Conservation (phyloP, 2,329 filamentous ascomycete species). For the Pestalotiopsis fici region DNA sequence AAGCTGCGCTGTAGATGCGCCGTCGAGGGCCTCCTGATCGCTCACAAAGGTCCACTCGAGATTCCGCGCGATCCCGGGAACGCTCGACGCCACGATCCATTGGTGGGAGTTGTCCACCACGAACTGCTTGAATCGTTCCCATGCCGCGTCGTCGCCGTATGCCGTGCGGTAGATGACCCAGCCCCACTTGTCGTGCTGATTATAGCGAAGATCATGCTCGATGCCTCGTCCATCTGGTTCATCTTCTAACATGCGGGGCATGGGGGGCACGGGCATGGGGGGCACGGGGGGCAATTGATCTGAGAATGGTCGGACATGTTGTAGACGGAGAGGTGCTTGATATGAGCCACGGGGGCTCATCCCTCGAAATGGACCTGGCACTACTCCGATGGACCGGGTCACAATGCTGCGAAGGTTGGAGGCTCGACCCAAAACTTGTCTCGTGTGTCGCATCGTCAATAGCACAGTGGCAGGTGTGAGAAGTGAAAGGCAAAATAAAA, state of each 20-base stretch:
- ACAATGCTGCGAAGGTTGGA: neutral
- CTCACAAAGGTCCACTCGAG: neutral
- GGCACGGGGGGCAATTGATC: neutral
- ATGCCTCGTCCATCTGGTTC: neutral
- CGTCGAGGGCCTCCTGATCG: neutral
- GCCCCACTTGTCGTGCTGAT: slow-evolving; percentile 1
- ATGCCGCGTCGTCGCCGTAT: neutral
- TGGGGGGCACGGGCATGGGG: too few species aligned
- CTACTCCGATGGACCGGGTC: neutral
- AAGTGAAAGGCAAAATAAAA: neutral
- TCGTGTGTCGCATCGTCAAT: neutral
- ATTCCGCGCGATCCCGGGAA: neutral
- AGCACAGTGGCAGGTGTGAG: neutral
- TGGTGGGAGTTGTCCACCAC: neutral
- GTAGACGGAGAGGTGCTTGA: neutral
- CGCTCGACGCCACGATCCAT: neutral
- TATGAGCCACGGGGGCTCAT: neutral
- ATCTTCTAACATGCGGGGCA: neutral
- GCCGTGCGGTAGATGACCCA: neutral
- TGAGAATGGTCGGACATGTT: neutral
- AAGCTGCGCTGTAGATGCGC: neutral
- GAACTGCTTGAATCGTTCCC: neutral
- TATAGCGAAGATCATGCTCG: neutral
- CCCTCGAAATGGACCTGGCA: neutral
- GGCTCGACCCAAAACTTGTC: neutral